Evolutionary conservation across 2,329 filamentous ascomycete genomes (phyloP), one percentile per base, ranked within the genome.

Genomic region (Grosmannia clavigera): DNA sequence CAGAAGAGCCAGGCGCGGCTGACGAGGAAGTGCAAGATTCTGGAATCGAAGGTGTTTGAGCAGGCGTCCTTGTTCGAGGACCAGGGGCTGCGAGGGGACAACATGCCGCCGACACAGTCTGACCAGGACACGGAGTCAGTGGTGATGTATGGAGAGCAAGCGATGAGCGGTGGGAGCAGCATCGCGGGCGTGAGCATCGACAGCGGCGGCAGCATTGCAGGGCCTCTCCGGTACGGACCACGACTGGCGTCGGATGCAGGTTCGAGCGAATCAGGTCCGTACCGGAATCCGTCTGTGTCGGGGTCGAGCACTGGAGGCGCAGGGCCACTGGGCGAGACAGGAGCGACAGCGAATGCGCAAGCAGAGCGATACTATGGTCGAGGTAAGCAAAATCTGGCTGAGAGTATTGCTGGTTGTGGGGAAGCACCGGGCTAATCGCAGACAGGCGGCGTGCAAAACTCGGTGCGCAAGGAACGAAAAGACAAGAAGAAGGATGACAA

Each of bases 1-100:
- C 78, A 81, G 65, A 78, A 74, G 66, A 79, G 80, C 61, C 75
- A 80, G 65, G 70, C 71, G 54, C 71, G 76, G 25, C 71, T 83
- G 56, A 73, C 74, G 65, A 76, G 75, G 58, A 81, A 80, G 65
- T 81, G 81, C 66, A 78, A 75, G 14, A 74, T 74, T 1, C 69
- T 82, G 25, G 78, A 83, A 67, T 76, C 62, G 11, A 55, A 61
- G 56, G n/a, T 40, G 6, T 58, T 65, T 16, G 64, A 64, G 25
- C 58, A 40, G 2, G 53, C 57, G 16, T 33, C 62, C 7, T 25
- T 25, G 10, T 58, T 50, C n/a, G 61, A 64, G 25, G 60, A 46
- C 27, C 61, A 67, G 11, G 57, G 53, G 66, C 19, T 55, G 16
- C 31, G 53, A 3, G 50, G 35, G 46, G 59, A 57, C 27, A 12